Evolutionary conservation across 1,284 basidiomycete genomes (phyloP), one percentile per base, ranked within the genome.

Genomic region (Leccinum subrobustum): DNA sequence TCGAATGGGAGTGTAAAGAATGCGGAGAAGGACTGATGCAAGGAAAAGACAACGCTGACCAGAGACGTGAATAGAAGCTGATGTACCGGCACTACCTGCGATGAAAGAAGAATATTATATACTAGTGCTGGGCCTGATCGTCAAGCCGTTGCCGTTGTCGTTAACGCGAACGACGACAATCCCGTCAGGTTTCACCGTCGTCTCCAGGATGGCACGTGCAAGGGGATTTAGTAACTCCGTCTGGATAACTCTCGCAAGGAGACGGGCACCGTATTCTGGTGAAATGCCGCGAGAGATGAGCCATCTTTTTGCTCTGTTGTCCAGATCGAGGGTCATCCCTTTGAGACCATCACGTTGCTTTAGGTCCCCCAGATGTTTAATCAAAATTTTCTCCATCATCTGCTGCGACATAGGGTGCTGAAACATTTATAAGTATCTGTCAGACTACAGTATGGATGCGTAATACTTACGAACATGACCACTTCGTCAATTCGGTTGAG

Each of bases 401-500:
- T 48, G 27, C 12, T 25, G 37, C 12, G 44, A 20, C 58, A 59
- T 59, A 27, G 9, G n/a, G 39, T n/a, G 39, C 39, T 42, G 9
- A 42, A 18, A 42, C 2, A n/a, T 42, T 8, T 42, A 7, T 42
- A 42, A 42, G 39, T 42, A 42, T 18, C 7, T 42, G 39, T 18
- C 39, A 42, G 39, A 42, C n/a, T 18, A 18, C 39, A 18, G 39
- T 18, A n/a, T 18, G 33, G 39, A 23, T 31, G n/a, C 6, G 12
- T 37, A 0, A 23, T 47, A 52, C 60, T 56, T 25, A 60, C 60
- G 42, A 62, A 62, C 53, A 55, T 62, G 20, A 62, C 60, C 16
- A 62, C 60, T 20, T 62, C 60, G 35, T 62, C 60, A 44, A 62
- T 55, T 20, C 60, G 59, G 53, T 62, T 62, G 54, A 62, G 25